Evolutionary conservation across 805 yeast species (phyloP), one percentile per base, ranked within the genome.

Genomic region (Candida ponderosae): DNA sequence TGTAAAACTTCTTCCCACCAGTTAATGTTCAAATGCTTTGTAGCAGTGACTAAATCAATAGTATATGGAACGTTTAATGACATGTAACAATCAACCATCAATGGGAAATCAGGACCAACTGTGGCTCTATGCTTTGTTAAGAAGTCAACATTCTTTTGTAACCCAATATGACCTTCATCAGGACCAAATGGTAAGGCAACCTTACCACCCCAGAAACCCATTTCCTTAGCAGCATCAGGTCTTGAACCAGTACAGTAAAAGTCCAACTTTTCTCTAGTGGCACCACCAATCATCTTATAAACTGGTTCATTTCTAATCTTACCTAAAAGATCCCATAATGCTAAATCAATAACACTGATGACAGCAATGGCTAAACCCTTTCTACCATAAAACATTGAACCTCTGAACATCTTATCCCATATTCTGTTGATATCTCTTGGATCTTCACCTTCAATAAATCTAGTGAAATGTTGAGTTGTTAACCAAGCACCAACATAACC

Each of bases 51-150:
- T 29, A 70, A 55, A 31, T 70, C 70, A 45, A 70, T 69, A 11
- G 64, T 61, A 40, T 70, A 70, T n/a, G 69, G 57, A 17, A 69
- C 74, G 38, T 62, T 69, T 43, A 70, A 52, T 2, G 72, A 60
- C 76, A 70, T 70, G 60, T 69, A 70, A 51, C 76, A 70, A 47
- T 70, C 76, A 34, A 70, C 74, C 73, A 70, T 68, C 34, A 70
- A 44, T 39, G 76, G 76, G 62, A 66, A 70, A 45, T 68, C 74
- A 11, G 72, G 72, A 18, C 76, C 76, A 33, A 70, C 70, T 2
- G 62, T 41, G 35, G 66, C 58, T 36, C 76, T 60, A 46, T 69
- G 72, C 39, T 63, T 59, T 20, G 52, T 53, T 32, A 70, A 55
- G 46, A 68, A 69, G 43, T 62, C 70, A 43, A 69, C 66, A 39